phyloP scores from a whole-genome alignment of 2,329 filamentous ascomycete genomes.

The Aspergillus brasiliensis region DNA sequence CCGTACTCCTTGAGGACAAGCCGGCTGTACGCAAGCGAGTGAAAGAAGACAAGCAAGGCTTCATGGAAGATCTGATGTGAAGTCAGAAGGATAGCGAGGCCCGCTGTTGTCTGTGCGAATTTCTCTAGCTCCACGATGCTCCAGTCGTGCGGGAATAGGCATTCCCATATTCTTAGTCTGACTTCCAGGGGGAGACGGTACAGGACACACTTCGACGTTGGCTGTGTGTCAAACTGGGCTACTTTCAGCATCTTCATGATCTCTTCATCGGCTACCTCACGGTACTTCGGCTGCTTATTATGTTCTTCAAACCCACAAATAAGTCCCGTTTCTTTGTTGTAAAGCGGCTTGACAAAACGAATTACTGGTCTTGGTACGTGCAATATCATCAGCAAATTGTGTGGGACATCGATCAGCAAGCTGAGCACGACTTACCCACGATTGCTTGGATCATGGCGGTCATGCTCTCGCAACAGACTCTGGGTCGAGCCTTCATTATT shows the following conservation, averaged over 20 bases:
- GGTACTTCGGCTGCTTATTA: conserved; percentile 8
- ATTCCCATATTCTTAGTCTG: conserved; percentile 16
- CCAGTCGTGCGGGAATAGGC: conserved; percentile 13
- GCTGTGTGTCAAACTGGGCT: neutral
- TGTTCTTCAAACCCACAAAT: conserved; percentile 6
- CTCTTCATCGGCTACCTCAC: conserved; percentile 9
- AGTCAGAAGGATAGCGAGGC: conserved; percentile 19
- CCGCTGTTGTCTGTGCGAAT: conserved; percentile 4
- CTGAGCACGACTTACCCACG: conserved; percentile 8
- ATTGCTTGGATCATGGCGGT: conserved; percentile 14
- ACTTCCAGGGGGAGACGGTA: conserved; percentile 19
- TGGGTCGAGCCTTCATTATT: neutral
- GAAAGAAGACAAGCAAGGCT: conserved; percentile 19
- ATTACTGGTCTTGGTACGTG: conserved; percentile 6
- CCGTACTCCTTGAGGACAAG: conserved; percentile 18
- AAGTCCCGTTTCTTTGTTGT: neutral
- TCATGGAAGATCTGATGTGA: conserved; percentile 23
- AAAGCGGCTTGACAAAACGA: conserved; percentile 14
- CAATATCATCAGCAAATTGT: neutral
- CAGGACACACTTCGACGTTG: conserved; percentile 15
- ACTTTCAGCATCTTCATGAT: conserved; percentile 11
- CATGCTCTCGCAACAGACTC: neutral
- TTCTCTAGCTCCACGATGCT: conserved; percentile 17
- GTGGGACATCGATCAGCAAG: neutral
- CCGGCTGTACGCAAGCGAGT: conserved; percentile 19